A percentile compares a stretch with the other conserved stretches of the same genome.
Evolutionary conservation across 352 stramenopile genomes (phyloP).

Genomic region (Phytophthora kernoviae): DNA sequence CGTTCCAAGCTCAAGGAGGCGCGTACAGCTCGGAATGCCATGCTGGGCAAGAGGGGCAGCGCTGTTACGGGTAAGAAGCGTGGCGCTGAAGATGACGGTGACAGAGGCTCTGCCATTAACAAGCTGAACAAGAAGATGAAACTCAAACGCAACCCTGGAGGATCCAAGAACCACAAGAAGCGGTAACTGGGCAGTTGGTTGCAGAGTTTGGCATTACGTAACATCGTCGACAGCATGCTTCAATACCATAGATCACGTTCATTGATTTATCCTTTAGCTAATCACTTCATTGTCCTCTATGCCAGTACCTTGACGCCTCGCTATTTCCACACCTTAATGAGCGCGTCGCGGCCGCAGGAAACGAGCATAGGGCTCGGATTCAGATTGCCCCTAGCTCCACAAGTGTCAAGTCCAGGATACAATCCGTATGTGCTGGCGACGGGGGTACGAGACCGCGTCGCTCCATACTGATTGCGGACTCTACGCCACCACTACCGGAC

Average conservation of each 20-base stretch:
- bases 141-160: constrained; percentile 35
- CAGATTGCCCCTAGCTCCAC: constrained; percentile 87
- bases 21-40: constrained; percentile 69
- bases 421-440: constrained; percentile 92
- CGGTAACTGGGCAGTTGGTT: constrained; percentile 18
- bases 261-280: constrained; percentile 24
- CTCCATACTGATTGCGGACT: constrained; percentile 84
- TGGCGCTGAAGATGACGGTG: constrained; percentile 33
- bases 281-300: constrained; percentile 24
- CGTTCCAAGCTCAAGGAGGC: constrained; percentile 85
- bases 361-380: constrained; percentile 83
- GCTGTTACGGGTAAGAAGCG: constrained; percentile 33
- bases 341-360: constrained; percentile 93
- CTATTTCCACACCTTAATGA: constrained; percentile 97
- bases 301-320: background rate
- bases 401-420: constrained; percentile 95
- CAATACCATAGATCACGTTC: constrained; percentile 11
- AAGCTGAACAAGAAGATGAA: constrained; percentile 48
- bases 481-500: constrained; percentile 57
- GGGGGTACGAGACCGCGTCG: constrained; percentile 86
- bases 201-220: background rate
- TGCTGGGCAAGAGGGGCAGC: constrained; percentile 55
- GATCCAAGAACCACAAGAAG: constrained; percentile 47
- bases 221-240: too few species aligned
- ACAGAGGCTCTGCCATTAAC: constrained; percentile 17